Evolutionary conservation across 768 basidiomycete genomes (phyloP), one percentile per base, ranked within the genome.

Genomic region (Candolleomyces aberdarensis): DNA sequence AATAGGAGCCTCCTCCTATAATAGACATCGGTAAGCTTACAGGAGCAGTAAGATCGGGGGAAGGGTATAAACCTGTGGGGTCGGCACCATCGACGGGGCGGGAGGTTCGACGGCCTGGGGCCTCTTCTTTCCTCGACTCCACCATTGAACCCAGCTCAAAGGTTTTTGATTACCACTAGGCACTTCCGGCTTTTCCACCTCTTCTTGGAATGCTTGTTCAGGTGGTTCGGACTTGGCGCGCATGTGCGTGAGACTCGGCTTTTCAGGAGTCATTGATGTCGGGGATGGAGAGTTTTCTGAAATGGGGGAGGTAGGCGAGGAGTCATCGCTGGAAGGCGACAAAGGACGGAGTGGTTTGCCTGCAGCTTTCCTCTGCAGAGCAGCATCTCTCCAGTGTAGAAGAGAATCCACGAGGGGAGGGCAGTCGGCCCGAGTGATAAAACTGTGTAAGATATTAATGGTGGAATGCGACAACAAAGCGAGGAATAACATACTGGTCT

Each of bases 141-240:
- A 95, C 93, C 92, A 94, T 43, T 85, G 82, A 41, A 83, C 84
- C 92, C 91, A 94, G n/a, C 86, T 87, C 0, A 83, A 81, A 4
- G 83, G 81, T 65, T 79, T 56, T 14, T 56, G 54, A 36, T 56
- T 78, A 41, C 65, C 67, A 8, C 63, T 58, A 4, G 70, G 62
- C 9, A 63, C 58, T 22, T 61, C 39, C n/a, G 56, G 63, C n/a
- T 46, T 49, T 22, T 65, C 64, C 58, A 19, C 43, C 5, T 59
- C 64, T 10, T 62, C 63, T 19, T 62, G 65, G 39, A 57, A 32
- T 8, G 39, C 41, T 20, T 63, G 58, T 41, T 65, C 76, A 29
- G 72, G 75, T 15, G 80, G 79, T 62, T 79, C 80, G 15, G 77
- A 80, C 60, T 76, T 78, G 14, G 70, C 74, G 51, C 72, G 69